Percentiles rank a stretch among this genome's conserved stretches.
Conservation (phyloP, 2,329 filamentous ascomycete species). For the Dactylellina drechsleri region DNA sequence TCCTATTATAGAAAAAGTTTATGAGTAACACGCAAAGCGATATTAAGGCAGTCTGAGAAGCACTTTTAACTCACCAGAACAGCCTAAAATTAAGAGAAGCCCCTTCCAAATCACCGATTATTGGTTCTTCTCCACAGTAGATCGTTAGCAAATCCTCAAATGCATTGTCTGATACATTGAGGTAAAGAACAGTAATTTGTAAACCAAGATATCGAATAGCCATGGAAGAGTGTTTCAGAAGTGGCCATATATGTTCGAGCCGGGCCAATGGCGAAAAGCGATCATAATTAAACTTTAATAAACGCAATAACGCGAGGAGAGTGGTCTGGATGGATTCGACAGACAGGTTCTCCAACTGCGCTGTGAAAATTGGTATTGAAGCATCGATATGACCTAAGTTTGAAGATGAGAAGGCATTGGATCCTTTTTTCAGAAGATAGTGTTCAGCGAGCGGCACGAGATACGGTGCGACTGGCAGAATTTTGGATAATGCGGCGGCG, state of each 20-base stretch:
- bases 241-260: constrained; percentile 73
- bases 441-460: constrained; percentile 77
- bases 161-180: constrained; percentile 47
- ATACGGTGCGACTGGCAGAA: constrained; percentile 83
- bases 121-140: constrained; percentile 43
- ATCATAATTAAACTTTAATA: constrained; percentile 78
- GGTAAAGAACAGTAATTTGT: constrained; percentile 42
- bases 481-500: constrained; percentile 78
- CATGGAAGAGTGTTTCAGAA: constrained; percentile 70
- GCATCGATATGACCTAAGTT: constrained; percentile 52
- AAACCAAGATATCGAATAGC: constrained; percentile 32
- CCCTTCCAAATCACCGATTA: constrained; percentile 22
- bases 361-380: constrained; percentile 60
- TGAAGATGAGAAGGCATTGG: constrained; percentile 21
- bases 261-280: constrained; percentile 74
- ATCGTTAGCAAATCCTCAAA: constrained; percentile 32
- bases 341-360: constrained; percentile 60
- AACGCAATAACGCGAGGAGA: constrained; percentile 78
- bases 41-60: neutral
- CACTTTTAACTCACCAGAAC: constrained; percentile 26
- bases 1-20: constrained; percentile 19
- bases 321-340: constrained; percentile 63
- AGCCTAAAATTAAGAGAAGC: constrained; percentile 26
- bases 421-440: constrained; percentile 58
- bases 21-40: neutral